phyloP scores from a whole-genome alignment of 2,329 filamentous ascomycete species.

The Amesomyces nigricolor region DNA sequence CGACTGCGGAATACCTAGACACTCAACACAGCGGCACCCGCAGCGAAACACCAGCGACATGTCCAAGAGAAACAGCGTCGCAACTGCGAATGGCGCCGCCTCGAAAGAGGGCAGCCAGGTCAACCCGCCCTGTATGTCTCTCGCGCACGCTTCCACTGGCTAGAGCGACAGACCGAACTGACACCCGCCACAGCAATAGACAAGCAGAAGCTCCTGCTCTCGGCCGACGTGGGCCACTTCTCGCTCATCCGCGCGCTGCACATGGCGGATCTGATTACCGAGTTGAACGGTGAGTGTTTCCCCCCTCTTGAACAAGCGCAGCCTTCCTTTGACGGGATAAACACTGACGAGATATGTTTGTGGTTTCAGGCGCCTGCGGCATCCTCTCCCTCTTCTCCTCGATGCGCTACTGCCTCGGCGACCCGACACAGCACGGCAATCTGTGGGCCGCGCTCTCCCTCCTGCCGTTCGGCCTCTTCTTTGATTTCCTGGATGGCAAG shows the following conservation, averaged over 20 bases:
- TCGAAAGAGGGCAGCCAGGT: conserved; percentile 32
- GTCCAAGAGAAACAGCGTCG: conserved; percentile 56
- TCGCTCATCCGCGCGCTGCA: conserved; percentile 64
- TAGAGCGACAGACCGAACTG: not conserved
- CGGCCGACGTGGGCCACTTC: conserved; percentile 67
- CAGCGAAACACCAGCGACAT: conserved; percentile 36
- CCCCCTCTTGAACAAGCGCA: too few species aligned
- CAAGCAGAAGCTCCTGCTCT: conserved; percentile 71
- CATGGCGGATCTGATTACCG: conserved; percentile 76
- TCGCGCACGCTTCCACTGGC: not conserved
- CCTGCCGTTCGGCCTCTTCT: conserved; percentile 90
- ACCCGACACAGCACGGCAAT: conserved; percentile 58
- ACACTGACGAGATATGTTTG: not conserved
- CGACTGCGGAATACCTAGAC: not conserved
- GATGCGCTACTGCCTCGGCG: conserved; percentile 82
- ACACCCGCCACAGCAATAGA: conserved; percentile 49
- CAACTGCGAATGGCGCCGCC: conserved; percentile 42
- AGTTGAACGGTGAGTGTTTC: conserved; percentile 60
- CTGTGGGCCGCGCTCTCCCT: conserved; percentile 79
- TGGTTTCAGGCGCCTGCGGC: conserved; percentile 65
- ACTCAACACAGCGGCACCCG: not conserved
- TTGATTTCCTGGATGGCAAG: conserved; percentile 96
- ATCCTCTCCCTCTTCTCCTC: conserved; percentile 96
- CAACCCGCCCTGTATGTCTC: conserved; percentile 21
- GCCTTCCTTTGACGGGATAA: too few species aligned